Conservation (phyloP, 768 basidiomycete genomes). For the Kwoniella sp. region DNA sequence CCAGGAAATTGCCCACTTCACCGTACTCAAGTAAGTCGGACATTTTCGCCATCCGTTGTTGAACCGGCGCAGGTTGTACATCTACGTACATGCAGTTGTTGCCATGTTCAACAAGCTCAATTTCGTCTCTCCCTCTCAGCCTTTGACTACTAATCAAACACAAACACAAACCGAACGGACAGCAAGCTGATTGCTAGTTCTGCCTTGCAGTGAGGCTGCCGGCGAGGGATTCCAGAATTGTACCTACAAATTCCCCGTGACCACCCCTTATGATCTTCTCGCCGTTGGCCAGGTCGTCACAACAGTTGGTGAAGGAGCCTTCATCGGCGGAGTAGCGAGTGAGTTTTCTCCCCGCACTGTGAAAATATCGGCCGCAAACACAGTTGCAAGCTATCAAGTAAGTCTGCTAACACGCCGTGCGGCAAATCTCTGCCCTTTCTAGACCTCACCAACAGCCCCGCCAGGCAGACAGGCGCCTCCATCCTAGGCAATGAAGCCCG, state of each 20-base stretch:
- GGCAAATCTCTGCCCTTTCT: no score
- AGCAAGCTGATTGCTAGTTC: no score
- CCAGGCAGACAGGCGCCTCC: conserved; percentile 18
- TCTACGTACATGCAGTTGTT: no score
- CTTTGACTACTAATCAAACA: no score
- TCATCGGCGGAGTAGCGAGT: conserved; percentile 33
- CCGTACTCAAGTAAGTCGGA: conserved; percentile 36
- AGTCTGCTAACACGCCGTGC: no score
- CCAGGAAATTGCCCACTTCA: conserved; percentile 38
- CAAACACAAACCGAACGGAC: no score
- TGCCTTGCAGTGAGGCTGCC: conserved; percentile 18
- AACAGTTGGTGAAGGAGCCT: conserved; percentile 34
- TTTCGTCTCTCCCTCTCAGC: no score
- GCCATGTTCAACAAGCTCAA: no score
- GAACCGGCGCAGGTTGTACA: no score
- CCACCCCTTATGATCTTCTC: conserved; percentile 21
- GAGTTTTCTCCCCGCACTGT: conserved; percentile 5
- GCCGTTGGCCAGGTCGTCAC: conserved; percentile 28
- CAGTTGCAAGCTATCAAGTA: no score
- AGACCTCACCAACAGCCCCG: conserved; percentile 23
- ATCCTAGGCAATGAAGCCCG: conserved; percentile 37
- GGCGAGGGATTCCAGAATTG: conserved; percentile 34
- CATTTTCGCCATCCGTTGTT: no score
- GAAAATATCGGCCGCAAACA: no score
- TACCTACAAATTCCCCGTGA: conserved; percentile 34